These are phyloP conservation scores for Gyrodon lividus DNA, from an alignment of 768 basidiomycete genomes.

Conservation along the genomic window DNA sequence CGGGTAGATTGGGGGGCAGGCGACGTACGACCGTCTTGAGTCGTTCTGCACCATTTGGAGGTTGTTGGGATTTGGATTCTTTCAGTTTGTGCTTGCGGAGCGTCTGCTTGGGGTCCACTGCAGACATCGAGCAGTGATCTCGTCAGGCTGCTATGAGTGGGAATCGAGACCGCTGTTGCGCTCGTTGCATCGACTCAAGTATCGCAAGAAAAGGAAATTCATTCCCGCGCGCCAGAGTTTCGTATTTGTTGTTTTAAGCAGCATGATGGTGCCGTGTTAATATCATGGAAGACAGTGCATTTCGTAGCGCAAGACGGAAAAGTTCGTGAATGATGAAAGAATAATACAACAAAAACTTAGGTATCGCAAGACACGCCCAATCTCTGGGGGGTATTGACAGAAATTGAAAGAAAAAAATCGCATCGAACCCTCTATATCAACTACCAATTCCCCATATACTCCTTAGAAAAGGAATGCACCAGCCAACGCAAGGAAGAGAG, in stretches of 20 bases:
- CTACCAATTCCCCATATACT: conserved; percentile 3
- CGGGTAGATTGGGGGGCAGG: conserved; percentile 89
- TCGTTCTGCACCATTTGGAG: conserved; percentile 45
- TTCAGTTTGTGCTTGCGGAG: conserved; percentile 30
- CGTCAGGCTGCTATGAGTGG: no score
- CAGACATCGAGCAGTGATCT: conserved; percentile 15
- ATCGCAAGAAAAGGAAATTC: no score
- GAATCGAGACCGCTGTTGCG: no score
- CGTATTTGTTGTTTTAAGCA: no score
- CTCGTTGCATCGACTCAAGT: no score
- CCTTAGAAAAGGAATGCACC: conserved; percentile 21
- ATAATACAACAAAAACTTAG: conserved; percentile 23
- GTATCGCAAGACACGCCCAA: conserved; percentile 1
- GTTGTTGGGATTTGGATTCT: conserved; percentile 31
- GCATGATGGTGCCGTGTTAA: no score
- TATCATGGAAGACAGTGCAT: neutral
- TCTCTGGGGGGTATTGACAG: conserved; percentile 6
- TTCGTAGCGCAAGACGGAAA: neutral
- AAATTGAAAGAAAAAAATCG: neutral
- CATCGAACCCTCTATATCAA: conserved; percentile 2
- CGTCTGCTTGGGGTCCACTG: conserved; percentile 17
- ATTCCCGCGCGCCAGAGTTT: no score
- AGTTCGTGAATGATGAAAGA: conserved; percentile 3
- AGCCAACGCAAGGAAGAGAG: conserved; percentile 21
- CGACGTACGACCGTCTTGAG: conserved; percentile 87